Base-by-base conservation (phyloP, 352 stramenopile species). In the Pythium utonaiense region DNA sequence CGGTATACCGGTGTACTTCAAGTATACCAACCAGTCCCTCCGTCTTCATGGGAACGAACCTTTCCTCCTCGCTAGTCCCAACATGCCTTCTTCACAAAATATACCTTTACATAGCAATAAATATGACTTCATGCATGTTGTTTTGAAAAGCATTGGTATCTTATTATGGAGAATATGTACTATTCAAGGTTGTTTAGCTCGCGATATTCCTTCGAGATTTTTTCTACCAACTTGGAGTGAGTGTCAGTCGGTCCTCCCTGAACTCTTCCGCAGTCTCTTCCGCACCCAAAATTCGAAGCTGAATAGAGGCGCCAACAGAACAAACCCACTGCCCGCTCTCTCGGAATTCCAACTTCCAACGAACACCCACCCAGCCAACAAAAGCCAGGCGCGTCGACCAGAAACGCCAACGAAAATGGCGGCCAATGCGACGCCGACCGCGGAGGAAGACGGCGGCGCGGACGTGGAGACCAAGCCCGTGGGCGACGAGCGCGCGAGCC, bases 211-310 rank as follows among this genome's bases (percentile, higher is more conserved):
- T 47, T 47, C 40, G n/a, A 47, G 40, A 47, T 47, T 47, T 47
- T 19, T 27, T 7, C 40, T 27, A 25, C 40, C 25, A 27, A 19
- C 40, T 33, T 9, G 28, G 28, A 33, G 28, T 9, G 40, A 27
- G 5, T 47, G 40, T 47, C 40, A 47, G 40, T 47, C 40, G 25
- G 38, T 45, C 38, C 9, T 5, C 28, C n/a, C 38, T 47, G 40
- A 47, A 47, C 40, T 47, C 40, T 47, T 47, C 40, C 24, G 40
- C 40, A 47, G 40, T 47, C 40, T 47, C 40, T 47, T 47, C 40
- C 40, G 40, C 40, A 47, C 40, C 40, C 40, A 47, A 47, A 47
- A 47, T 16, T 47, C 40, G 40, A 47, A 47, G 40, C 10, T 25
- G 40, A 17, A 47, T 8, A 47, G 25, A 47, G 25, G 17, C 40